Evolutionary conservation across 139 green algal genomes (phyloP).

Genomic region (Chlorella sp.): DNA sequence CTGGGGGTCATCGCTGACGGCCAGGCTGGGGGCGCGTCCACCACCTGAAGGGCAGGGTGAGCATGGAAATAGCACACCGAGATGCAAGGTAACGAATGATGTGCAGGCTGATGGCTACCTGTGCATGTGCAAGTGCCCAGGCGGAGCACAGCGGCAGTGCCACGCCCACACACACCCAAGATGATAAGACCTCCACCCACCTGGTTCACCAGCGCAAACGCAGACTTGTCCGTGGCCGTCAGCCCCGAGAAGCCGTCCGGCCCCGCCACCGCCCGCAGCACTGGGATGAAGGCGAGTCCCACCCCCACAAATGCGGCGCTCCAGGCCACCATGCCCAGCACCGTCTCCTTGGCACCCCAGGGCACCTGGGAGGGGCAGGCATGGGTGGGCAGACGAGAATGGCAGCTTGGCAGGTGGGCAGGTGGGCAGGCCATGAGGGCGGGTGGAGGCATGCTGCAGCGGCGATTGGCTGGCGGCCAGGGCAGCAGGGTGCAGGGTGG

Average conservation of each 20-base stretch:
- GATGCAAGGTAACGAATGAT: too few relatives aligned
- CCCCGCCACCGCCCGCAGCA: constrained; percentile 44
- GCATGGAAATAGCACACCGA: too few relatives aligned
- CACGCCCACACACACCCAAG: too few relatives aligned
- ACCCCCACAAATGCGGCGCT: constrained; percentile 65
- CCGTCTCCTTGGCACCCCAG: constrained; percentile 65
- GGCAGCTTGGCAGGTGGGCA: not conserved
- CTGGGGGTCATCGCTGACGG: too few relatives aligned
- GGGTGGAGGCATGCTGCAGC: not conserved
- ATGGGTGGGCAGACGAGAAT: too few relatives aligned
- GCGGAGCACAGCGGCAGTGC: too few relatives aligned
- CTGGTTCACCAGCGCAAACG: constrained; percentile 55
- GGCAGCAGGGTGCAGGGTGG: not conserved
- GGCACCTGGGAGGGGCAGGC: constrained; percentile 49
- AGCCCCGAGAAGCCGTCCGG: constrained; percentile 38
- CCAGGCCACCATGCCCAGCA: constrained; percentile 75
- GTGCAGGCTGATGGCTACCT: too few relatives aligned
- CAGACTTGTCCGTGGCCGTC: constrained; percentile 41
- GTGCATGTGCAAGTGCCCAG: too few relatives aligned
- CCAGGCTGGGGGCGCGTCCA: too few relatives aligned
- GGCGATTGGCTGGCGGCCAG: not conserved
- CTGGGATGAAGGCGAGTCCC: constrained; percentile 73
- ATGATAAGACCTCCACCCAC: constrained; percentile 9
- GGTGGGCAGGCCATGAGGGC: not conserved
- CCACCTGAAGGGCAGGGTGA: too few relatives aligned